phyloP scores from a whole-genome alignment of 2,329 filamentous ascomycete species.

The Anthostomella pinea region DNA sequence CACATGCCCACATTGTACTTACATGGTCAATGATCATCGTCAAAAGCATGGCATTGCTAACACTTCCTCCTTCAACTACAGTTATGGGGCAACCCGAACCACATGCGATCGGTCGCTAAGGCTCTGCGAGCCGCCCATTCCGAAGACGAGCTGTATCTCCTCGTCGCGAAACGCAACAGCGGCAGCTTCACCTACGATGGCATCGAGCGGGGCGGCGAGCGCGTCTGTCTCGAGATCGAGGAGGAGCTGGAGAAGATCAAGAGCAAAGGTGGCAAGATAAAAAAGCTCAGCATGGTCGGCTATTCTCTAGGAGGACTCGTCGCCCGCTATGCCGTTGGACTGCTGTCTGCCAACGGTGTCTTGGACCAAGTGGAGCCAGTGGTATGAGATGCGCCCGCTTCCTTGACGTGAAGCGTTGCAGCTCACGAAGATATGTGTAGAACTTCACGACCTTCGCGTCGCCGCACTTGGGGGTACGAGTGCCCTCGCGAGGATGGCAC shows the following conservation, averaged over 20 bases:
- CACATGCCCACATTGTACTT: no score
- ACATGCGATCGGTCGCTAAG: slow-evolving; percentile 67
- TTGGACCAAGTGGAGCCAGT: slow-evolving; percentile 78
- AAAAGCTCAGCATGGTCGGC: slow-evolving; percentile 80
- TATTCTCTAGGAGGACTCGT: slow-evolving; percentile 90
- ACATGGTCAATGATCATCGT: no score
- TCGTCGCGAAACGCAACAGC: slow-evolving; percentile 70
- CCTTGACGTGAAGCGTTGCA: not conserved
- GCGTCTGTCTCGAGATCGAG: slow-evolving; percentile 65
- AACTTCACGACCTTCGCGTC: slow-evolving; percentile 94
- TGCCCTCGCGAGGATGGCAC: slow-evolving; percentile 63
- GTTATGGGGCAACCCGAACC: slow-evolving; percentile 76
- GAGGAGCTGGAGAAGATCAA: slow-evolving; percentile 57
- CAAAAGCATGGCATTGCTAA: slow-evolving; percentile 24
- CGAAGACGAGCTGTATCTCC: slow-evolving; percentile 63
- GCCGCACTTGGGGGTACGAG: slow-evolving; percentile 75
- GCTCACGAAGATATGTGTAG: slow-evolving; percentile 34
- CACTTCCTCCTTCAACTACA: slow-evolving; percentile 33
- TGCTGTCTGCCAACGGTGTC: slow-evolving; percentile 77
- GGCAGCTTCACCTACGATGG: slow-evolving; percentile 72
- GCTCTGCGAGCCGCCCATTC: slow-evolving; percentile 59
- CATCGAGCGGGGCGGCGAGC: slow-evolving; percentile 65
- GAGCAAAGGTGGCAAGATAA: slow-evolving; percentile 65
- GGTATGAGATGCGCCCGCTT: slow-evolving; percentile 40
- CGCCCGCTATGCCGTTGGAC: slow-evolving; percentile 78